phyloP scores from a whole-genome alignment of 2,329 filamentous ascomycete genomes.

The Penicillium sumatraense region DNA sequence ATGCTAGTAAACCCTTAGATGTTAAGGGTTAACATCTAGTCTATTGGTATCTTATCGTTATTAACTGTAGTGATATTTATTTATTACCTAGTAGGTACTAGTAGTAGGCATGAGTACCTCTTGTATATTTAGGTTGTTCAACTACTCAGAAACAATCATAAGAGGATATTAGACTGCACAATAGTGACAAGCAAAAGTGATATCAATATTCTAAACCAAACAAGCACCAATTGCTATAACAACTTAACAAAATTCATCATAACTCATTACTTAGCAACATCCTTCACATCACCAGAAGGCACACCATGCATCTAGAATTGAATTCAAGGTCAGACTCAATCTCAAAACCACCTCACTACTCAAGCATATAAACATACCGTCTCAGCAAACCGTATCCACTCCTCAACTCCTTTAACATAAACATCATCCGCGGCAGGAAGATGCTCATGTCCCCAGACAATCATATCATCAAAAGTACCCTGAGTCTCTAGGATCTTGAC shows the following conservation, averaged over 20 bases:
- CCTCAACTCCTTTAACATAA: constrained; percentile 74
- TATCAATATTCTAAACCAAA: not conserved
- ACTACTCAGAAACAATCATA: too few species aligned
- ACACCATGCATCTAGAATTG: constrained; percentile 35
- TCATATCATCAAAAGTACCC: constrained; percentile 72
- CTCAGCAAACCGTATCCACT: constrained; percentile 78
- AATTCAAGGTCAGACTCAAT: constrained; percentile 22
- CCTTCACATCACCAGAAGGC: not conserved
- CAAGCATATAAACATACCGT: constrained; percentile 63
- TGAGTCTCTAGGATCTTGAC: constrained; percentile 65
- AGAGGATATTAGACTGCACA: too few species aligned
- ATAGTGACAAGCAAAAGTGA: too few species aligned
- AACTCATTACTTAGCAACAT: not conserved
- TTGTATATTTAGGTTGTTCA: too few species aligned
- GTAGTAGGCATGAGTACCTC: not conserved
- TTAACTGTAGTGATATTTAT: too few species aligned
- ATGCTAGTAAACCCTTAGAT: too few species aligned
- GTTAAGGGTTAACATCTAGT: not conserved
- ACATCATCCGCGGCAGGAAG: constrained; percentile 68
- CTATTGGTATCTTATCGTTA: not conserved
- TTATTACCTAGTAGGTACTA: not conserved
- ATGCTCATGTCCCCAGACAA: constrained; percentile 84
- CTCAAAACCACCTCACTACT: too few species aligned
- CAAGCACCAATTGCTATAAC: not conserved
- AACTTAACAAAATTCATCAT: not conserved